Conservation (phyloP, 2,329 filamentous ascomycete genomes). For the Lithohypha guttulata region DNA sequence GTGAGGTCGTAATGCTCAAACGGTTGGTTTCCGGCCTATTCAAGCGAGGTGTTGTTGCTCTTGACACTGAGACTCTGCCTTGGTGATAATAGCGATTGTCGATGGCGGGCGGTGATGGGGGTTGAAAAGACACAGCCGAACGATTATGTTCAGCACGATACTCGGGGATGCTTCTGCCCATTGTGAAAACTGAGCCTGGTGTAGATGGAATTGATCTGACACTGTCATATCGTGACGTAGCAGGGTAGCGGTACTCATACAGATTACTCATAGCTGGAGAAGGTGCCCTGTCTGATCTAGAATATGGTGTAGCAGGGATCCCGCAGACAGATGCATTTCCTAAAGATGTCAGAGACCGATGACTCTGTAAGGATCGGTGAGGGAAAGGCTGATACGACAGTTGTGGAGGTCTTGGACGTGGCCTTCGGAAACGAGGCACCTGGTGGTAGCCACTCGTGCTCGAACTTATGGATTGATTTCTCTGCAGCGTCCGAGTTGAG, state of each 20-base stretch:
- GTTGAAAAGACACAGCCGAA: conserved; percentile 16
- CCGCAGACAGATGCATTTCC: neutral
- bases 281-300: neutral
- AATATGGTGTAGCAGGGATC: no score
- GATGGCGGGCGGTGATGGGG: conserved; percentile 17
- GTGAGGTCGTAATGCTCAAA: neutral
- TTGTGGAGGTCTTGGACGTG: conserved; percentile 10
- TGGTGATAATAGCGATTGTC: neutral
- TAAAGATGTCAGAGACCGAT: conserved; percentile 19
- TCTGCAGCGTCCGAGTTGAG: no score
- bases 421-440: conserved; percentile 13
- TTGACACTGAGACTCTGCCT: neutral
- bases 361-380: conserved; percentile 2
- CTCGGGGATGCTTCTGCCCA: conserved; percentile 2
- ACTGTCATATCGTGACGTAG: conserved; percentile 13
- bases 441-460: conserved; percentile 12
- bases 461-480: conserved; percentile 10
- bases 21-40: neutral
- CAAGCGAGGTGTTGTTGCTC: neutral
- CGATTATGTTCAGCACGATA: conserved; percentile 17
- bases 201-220: conserved; percentile 18
- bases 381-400: no score
- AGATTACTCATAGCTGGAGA: conserved; percentile 4
- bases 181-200: conserved; percentile 12
- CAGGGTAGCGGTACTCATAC: conserved; percentile 4